Evolutionary conservation across 495 filamentous ascomycete genomes (phyloP).

Genomic region (Aspergillus wentii): DNA sequence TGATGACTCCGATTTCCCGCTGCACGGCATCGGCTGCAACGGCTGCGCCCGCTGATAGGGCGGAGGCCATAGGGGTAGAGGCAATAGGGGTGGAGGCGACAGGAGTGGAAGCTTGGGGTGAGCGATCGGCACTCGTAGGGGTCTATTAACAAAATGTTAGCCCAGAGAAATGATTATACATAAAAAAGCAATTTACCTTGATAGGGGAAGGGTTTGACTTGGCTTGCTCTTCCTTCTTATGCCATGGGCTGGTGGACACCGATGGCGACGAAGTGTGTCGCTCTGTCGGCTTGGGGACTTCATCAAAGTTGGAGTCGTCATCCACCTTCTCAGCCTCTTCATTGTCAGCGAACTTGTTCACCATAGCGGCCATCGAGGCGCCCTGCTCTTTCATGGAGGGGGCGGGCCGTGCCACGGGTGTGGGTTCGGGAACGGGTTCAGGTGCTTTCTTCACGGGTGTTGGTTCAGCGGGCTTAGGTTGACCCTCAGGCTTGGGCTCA

Average conservation of each 20-base stretch:
- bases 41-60: conserved; percentile 10
- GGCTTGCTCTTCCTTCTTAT: conserved; percentile 27
- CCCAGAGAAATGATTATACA: too few species aligned
- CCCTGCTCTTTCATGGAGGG: conserved; percentile 78
- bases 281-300: conserved; percentile 62
- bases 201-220: conserved; percentile 13
- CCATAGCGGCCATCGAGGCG: conserved; percentile 74
- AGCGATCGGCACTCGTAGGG: conserved; percentile 13
- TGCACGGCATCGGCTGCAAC: conserved; percentile 21
- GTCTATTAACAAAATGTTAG: too few species aligned
- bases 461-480: conserved; percentile 48
- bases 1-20: conserved; percentile 41
- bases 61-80: conserved; percentile 16
- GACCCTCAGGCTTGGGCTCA: conserved; percentile 41
- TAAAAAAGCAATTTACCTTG: conserved; percentile 8
- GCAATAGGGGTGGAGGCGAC: conserved; percentile 15
- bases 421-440: conserved; percentile 35
- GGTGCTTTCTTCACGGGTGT: conserved; percentile 31
- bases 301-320: conserved; percentile 78
- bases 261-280: conserved; percentile 34
- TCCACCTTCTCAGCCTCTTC: conserved; percentile 55
- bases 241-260: conserved; percentile 29
- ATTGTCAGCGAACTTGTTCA: conserved; percentile 77
- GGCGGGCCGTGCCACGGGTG: conserved; percentile 47
- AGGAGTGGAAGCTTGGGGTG: conserved; percentile 8